Percentiles rank a stretch among this genome's conserved stretches.
phyloP scores from a whole-genome alignment of 441 rosid genomes.

The Sinapis alba region DNA sequence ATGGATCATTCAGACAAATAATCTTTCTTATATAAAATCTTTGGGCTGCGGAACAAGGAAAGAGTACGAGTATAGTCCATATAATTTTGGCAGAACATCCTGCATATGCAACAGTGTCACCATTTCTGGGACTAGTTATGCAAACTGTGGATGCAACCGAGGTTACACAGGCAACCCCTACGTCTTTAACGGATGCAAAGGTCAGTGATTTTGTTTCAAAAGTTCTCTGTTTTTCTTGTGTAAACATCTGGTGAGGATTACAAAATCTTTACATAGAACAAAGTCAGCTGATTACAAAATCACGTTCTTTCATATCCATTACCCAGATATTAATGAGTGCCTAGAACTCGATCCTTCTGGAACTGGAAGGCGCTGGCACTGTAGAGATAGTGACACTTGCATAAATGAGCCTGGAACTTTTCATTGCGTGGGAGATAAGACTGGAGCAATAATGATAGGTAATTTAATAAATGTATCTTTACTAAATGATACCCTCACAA shows the following conservation, averaged over 20 bases:
- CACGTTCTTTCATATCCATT: neutral
- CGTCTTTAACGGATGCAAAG: neutral
- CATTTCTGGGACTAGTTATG: neutral
- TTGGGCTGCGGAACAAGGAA: neutral
- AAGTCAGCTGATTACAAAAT: neutral
- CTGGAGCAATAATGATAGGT: conserved; percentile 17
- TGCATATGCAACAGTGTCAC: neutral
- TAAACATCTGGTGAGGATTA: too few species aligned
- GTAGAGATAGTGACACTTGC: conserved; percentile 6
- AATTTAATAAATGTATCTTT: neutral
- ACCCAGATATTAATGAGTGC: conserved; percentile 37
- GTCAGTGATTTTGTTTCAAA: neutral
- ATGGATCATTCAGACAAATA: neutral
- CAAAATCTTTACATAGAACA: neutral
- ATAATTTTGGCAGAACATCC: neutral
- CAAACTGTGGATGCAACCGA: neutral
- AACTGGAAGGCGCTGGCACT: neutral
- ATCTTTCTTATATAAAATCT: neutral
- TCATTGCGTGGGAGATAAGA: neutral
- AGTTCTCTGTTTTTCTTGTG: neutral
- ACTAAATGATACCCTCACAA: too few species aligned
- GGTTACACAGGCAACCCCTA: neutral
- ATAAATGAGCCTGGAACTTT: conserved; percentile 4
- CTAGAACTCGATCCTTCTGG: neutral
- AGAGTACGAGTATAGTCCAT: neutral